Conservation (phyloP, 192 early-diverging fungal genomes). For the Linderina pennispora region DNA sequence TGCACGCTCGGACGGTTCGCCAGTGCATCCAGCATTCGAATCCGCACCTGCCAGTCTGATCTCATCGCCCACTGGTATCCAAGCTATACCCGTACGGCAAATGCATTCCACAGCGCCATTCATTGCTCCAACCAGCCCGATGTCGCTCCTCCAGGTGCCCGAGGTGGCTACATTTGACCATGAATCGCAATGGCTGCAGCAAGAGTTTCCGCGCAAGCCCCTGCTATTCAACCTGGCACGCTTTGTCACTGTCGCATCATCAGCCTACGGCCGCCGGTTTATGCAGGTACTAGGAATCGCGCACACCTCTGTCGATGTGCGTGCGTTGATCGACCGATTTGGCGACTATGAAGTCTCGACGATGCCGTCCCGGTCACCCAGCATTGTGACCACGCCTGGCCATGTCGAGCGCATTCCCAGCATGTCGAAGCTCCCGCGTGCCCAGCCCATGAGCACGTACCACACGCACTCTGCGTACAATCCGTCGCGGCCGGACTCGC, state of each 20-base stretch:
- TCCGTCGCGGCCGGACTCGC: constrained; percentile 20
- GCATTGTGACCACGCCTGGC: neutral
- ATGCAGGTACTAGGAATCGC: constrained; percentile 65
- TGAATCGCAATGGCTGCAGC: constrained; percentile 18
- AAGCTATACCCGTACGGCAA: too few species aligned
- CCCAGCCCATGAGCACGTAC: constrained; percentile 39
- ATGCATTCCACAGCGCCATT: constrained; percentile 15
- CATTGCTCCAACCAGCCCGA: neutral
- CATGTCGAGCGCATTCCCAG: constrained; percentile 3
- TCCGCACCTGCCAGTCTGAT: constrained; percentile 39
- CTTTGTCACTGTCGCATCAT: constrained; percentile 63
- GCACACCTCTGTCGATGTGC: constrained; percentile 29
- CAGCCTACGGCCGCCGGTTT: constrained; percentile 66
- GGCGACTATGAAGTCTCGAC: constrained; percentile 22
- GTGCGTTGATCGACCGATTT: constrained; percentile 39
- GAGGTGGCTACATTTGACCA: too few species aligned
- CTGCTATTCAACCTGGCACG: constrained; percentile 61
- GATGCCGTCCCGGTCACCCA: neutral
- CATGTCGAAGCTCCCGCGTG: constrained; percentile 15
- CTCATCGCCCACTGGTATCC: constrained; percentile 37
- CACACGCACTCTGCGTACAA: constrained; percentile 20
- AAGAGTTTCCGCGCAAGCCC: constrained; percentile 45
- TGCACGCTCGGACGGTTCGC: constrained; percentile 4
- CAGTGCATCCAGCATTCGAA: constrained; percentile 29
- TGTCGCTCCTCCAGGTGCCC: too few species aligned